A percentile compares a stretch with the other conserved stretches of the same genome.
phyloP scores from a whole-genome alignment of 2,329 filamentous ascomycete genomes.

The Apiospora sp. region DNA sequence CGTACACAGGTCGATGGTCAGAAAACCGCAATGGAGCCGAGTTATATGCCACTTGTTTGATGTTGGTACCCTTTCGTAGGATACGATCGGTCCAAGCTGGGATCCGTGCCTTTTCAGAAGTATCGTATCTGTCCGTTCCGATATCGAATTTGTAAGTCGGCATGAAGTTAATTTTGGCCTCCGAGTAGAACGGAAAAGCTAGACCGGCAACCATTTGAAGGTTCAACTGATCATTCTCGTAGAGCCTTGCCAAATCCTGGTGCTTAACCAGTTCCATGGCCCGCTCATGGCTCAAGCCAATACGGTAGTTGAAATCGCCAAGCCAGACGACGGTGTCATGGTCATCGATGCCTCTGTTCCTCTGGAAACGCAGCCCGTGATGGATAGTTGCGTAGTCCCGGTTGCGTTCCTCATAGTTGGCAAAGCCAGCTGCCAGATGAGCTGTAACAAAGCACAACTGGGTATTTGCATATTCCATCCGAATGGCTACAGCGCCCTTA shows the following conservation, averaged over 20 bases:
- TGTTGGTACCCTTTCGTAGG: conserved; percentile 81
- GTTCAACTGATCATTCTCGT: conserved; percentile 96
- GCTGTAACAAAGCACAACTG: conserved; percentile 95
- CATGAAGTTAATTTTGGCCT: conserved; percentile 85
- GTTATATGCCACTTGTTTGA: conserved; percentile 84
- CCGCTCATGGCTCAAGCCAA: conserved; percentile 81
- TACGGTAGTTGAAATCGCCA: conserved; percentile 98
- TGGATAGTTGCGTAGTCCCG: conserved; percentile 91
- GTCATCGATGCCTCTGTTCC: conserved; percentile 89
- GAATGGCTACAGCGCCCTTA: conserved; percentile 95
- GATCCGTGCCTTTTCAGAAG: conserved; percentile 92
- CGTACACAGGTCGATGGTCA: conserved; percentile 95
- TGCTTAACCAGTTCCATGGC: conserved; percentile 78
- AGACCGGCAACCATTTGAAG: conserved; percentile 94
- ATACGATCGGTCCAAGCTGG: conserved; percentile 98
- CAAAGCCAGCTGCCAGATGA: conserved; percentile 93
- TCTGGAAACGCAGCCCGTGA: conserved; percentile 86
- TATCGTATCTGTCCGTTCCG: conserved; percentile 88
- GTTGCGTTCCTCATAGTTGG: conserved; percentile 96
- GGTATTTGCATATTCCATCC: conserved; percentile 93
- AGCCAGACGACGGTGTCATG: conserved; percentile 93
- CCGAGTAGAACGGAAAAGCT: conserved; percentile 90
- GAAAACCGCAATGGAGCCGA: conserved; percentile 87
- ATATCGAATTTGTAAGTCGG: conserved; percentile 97
- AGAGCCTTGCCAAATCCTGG: conserved; percentile 78